phyloP scores from a whole-genome alignment of 1,139 yeast genomes.

The Saccharomyces pastorianus region DNA sequence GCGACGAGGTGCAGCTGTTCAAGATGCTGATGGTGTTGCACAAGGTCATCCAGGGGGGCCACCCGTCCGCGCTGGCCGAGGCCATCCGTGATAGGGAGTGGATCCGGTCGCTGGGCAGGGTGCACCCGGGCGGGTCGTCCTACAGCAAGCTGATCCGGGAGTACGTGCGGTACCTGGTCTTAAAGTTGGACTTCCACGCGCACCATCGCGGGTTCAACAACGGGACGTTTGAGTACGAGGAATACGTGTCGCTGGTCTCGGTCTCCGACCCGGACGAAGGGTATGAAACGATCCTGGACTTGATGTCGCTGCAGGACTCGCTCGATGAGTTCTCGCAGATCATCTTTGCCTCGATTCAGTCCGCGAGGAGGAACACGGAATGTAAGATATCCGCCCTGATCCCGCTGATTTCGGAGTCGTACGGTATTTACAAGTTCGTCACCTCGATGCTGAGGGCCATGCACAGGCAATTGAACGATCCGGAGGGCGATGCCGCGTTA shows the following conservation, averaged over 20 bases:
- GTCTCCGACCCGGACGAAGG: constrained; percentile 96
- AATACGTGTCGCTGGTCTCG: constrained; percentile 77
- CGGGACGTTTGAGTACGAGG: constrained; percentile 94
- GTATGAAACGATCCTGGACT: constrained; percentile 76
- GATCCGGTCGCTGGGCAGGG: constrained; percentile 46
- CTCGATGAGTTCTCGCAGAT: constrained; percentile 73
- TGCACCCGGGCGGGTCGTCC: constrained; percentile 33
- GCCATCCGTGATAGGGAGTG: constrained; percentile 67
- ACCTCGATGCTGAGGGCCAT: constrained; percentile 88
- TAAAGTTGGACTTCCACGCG: constrained; percentile 75
- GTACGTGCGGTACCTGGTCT: constrained; percentile 61
- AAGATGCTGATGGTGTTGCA: constrained; percentile 85
- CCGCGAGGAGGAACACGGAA: constrained; percentile 43
- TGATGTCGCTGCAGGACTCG: constrained; percentile 80
- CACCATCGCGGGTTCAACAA: constrained; percentile 74
- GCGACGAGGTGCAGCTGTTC: constrained; percentile 76
- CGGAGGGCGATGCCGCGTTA: constrained; percentile 53
- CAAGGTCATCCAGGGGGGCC: constrained; percentile 95
- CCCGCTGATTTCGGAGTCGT: constrained; percentile 87
- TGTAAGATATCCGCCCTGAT: constrained; percentile 83
- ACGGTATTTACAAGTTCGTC: constrained; percentile 83
- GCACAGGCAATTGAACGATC: constrained; percentile 63
- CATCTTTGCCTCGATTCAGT: constrained; percentile 62
- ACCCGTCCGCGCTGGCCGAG: constrained; percentile 73
- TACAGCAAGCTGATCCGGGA: constrained; percentile 73